Percentiles rank a stretch among this genome's conserved stretches.
Evolutionary conservation across 208 protist species (phyloP).

Genomic region (Crithidia brevicula): DNA sequence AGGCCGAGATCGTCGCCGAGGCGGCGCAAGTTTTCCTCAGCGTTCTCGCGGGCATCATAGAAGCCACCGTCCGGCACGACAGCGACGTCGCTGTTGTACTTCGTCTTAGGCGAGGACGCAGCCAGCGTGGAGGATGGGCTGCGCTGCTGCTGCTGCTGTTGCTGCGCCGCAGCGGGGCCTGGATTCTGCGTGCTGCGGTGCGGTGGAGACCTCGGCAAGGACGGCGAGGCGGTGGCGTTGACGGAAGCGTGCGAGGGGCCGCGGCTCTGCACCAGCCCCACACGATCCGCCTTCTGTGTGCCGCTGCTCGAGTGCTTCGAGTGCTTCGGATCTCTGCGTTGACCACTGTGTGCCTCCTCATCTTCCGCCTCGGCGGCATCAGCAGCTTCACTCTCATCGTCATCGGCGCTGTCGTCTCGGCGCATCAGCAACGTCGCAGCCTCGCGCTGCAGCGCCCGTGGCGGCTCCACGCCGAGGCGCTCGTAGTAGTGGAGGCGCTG

Average conservation of each 20-base stretch:
- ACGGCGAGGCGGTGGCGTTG: background rate
- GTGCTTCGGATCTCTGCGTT: no score
- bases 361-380: background rate
- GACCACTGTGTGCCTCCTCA: background rate
- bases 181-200: background rate
- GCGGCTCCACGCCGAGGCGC: slow-evolving; percentile 35
- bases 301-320: no score
- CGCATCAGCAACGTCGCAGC: slow-evolving; percentile 15
- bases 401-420: background rate
- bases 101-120: background rate
- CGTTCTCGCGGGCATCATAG: slow-evolving; percentile 62
- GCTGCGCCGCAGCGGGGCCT: background rate
- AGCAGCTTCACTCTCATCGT: background rate
- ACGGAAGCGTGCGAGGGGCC: slow-evolving; percentile 3
- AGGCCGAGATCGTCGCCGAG: slow-evolving; percentile 71
- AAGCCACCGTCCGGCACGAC: slow-evolving; percentile 34
- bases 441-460: slow-evolving; percentile 30
- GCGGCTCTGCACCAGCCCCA: slow-evolving; percentile 23
- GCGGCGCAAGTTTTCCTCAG: slow-evolving; percentile 56
- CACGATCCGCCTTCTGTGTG: no score
- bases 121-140: background rate
- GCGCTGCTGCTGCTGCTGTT: background rate
- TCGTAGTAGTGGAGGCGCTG: slow-evolving; percentile 53
- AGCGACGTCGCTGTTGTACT: background rate
- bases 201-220: background rate